Evolutionary conservation across 2,329 filamentous ascomycete genomes (phyloP), one percentile per base, ranked within the genome.

Genomic region (Exophiala mesophila): DNA sequence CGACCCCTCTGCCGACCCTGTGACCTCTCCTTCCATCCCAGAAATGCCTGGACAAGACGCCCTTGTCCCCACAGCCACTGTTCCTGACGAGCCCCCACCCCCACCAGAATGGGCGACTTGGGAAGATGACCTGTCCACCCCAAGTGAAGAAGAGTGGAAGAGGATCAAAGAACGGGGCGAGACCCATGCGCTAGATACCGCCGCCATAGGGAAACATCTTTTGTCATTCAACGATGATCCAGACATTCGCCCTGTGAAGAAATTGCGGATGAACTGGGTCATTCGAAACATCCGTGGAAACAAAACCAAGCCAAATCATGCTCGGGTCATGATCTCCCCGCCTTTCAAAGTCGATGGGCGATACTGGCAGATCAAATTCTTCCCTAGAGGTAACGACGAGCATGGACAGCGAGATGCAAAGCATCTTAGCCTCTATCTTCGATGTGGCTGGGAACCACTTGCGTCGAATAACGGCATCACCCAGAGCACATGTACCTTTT

Each of bases 321-420:
- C 73, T 26, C 67, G 71, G 29, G 65, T 81, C 49, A 77, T 81
- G 71, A 72, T 71, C 20, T 82, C 78, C 4, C 74, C 70, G 0
- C 57, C 69, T 4, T 72, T 77, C 8, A 70, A 62, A 18, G 65
- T 82, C 43, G 78, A 76, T 15, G 77, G 75, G 15, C 72, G 76
- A 47, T 77, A 80, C 57, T 82, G 78, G 78, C 77, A 73, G 41
- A 76, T 82, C 64, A 82, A 82, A 58, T 77, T 81, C 56, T 81
- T 77, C 52, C 78, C 78, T 2, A 70, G 71, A 32, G 78, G 78
- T 15, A 79, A 81, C 54, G 72, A 74, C 50, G 71, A 73, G 2
- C 70, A 73, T 28, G 74, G 74, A 21, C 12, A 6, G 7, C 23
- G 23, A 26, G 23, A 26, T 12, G 23, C 23, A 6, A 26, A 12